Percentiles rank a stretch among this genome's conserved stretches.
phyloP scores from a whole-genome alignment of 1,284 basidiomycete species.

The Mycosarcoma mackinlayi region DNA sequence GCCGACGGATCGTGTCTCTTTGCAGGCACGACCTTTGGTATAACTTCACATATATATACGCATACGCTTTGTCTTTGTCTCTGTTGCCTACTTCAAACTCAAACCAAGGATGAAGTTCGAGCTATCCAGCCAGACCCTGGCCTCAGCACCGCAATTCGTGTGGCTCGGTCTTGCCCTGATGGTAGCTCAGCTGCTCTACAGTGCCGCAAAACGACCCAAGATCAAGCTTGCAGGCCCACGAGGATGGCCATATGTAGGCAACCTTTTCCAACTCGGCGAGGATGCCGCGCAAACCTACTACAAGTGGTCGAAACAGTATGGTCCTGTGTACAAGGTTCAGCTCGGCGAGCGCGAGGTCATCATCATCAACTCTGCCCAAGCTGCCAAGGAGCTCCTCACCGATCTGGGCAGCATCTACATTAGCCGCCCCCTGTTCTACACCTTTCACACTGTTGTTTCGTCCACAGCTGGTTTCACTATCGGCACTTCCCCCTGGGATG shows the following conservation, averaged over 20 bases:
- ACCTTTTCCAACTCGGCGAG: conserved; percentile 43
- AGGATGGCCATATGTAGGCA: conserved; percentile 42
- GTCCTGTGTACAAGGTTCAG: conserved; percentile 42
- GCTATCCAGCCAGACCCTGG: conserved; percentile 11
- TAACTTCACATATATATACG: background rate
- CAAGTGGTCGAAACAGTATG: conserved; percentile 38
- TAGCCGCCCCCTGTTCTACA: conserved; percentile 44
- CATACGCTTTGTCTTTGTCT: background rate
- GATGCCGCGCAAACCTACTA: conserved; percentile 44
- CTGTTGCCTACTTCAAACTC: background rate
- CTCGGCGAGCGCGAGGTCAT: conserved; percentile 44
- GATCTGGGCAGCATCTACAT: conserved; percentile 49
- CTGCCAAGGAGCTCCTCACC: conserved; percentile 44
- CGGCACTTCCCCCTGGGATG: conserved; percentile 50
- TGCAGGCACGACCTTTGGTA: background rate
- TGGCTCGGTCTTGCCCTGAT: conserved; percentile 18
- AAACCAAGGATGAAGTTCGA: conserved; percentile 12
- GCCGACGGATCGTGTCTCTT: too few species aligned
- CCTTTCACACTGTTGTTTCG: conserved; percentile 48
- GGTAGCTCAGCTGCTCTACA: conserved; percentile 18
- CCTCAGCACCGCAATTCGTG: conserved; percentile 11
- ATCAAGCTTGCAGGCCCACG: conserved; percentile 36
- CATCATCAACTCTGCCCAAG: conserved; percentile 43
- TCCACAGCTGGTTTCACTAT: conserved; percentile 48
- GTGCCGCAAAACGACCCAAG: conserved; percentile 19